A percentile compares a stretch with the other conserved stretches of the same genome.
Evolutionary conservation across 805 yeast species (phyloP).

Genomic region (Clavispora phyllophila): DNA sequence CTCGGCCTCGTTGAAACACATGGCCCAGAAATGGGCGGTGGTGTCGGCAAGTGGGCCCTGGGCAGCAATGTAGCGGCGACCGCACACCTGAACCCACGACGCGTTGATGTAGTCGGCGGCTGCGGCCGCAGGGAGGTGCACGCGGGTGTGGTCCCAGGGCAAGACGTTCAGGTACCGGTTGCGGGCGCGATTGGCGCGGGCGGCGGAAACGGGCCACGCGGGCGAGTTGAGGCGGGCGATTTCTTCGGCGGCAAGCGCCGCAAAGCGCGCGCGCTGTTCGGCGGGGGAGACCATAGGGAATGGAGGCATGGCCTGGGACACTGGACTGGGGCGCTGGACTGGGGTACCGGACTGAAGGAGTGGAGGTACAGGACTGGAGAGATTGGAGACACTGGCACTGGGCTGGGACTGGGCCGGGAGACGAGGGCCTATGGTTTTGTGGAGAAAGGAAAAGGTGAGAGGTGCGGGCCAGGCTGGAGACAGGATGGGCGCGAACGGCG

Average conservation of each 20-base stretch:
- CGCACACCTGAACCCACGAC: conserved; percentile 22
- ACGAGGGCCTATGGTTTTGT: no score
- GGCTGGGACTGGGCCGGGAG: no score
- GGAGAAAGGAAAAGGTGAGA: no score
- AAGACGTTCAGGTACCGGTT: conserved; percentile 61
- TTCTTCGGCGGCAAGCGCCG: conserved; percentile 5
- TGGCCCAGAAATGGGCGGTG: conserved; percentile 75
- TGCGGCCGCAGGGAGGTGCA: conserved; percentile 27
- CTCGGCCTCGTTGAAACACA: conserved; percentile 34
- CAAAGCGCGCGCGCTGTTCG: conserved; percentile 8
- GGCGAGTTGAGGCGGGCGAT: conserved; percentile 2
- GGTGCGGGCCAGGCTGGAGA: no score
- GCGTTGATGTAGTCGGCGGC: conserved; percentile 37
- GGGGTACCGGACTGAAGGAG: no score
- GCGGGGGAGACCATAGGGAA: conserved; percentile 3
- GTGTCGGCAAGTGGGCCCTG: conserved; percentile 84
- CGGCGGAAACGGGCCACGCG: conserved; percentile 9
- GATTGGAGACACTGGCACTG: no score
- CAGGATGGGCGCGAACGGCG: no score
- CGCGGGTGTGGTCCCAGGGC: conserved; percentile 62
- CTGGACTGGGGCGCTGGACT: no score
- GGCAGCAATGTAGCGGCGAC: conserved; percentile 62
- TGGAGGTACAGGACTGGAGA: no score
- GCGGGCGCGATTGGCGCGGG: conserved; percentile 7
- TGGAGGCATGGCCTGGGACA: no score